Evolutionary conservation across 208 protist genomes (phyloP).

Genomic region (Acanthamoeba castellanii): DNA sequence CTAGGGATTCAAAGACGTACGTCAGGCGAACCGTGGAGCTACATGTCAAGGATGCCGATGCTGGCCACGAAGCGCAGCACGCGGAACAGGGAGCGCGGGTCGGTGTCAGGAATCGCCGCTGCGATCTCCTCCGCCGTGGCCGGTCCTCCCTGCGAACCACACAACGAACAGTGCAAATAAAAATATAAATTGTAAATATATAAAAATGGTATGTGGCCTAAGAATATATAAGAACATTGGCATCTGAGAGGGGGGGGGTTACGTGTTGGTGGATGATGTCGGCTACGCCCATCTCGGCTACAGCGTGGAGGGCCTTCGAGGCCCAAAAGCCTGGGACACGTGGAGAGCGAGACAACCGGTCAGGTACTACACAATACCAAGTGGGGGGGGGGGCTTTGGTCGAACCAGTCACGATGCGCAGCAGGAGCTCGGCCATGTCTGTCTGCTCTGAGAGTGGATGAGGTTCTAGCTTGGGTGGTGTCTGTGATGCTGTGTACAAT

Average conservation of each 20-base stretch:
- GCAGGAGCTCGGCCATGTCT: neutral
- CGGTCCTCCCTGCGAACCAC: neutral
- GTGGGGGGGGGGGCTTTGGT: no score
- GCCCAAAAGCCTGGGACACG: neutral
- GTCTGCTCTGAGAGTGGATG: neutral
- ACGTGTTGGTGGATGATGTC: neutral
- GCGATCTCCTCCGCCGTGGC: constrained; percentile 2
- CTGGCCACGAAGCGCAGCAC: neutral
- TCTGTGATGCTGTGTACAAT: no score
- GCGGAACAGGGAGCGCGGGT: neutral
- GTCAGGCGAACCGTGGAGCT: neutral
- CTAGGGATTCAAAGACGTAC: no score
- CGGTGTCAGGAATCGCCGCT: neutral
- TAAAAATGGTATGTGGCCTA: no score
- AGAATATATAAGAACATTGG: no score
- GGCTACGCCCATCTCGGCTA: neutral
- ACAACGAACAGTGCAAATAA: no score
- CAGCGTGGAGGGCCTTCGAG: neutral
- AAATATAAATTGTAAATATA: no score
- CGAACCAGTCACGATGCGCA: neutral
- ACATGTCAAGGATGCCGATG: neutral
- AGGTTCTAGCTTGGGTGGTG: no score
- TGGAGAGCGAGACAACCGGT: neutral
- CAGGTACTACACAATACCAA: neutral
- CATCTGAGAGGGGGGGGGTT: neutral